These are phyloP conservation scores for Cicer yamashitae DNA, from an alignment of 306 rosid genomes.

Conservation along the genomic window DNA sequence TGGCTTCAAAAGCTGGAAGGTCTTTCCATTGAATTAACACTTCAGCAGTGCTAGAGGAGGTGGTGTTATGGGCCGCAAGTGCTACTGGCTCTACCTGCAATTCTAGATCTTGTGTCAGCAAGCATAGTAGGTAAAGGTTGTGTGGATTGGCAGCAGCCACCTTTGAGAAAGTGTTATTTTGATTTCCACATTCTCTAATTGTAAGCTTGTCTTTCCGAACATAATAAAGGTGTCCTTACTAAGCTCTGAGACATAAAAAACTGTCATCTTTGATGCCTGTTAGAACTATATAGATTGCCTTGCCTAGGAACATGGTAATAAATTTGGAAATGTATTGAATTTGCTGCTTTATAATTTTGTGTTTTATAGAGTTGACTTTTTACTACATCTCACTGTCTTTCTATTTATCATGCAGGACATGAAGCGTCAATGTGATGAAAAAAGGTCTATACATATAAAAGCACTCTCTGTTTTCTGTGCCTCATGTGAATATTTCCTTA, in stretches of 20 bases:
- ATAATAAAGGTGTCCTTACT: conserved; percentile 1
- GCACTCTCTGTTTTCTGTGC: conserved; percentile 34
- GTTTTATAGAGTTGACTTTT: conserved; percentile 26
- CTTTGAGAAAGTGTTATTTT: no score
- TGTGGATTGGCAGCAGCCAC: no score
- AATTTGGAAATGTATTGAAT: conserved; percentile 27
- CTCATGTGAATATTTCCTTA: conserved; percentile 47
- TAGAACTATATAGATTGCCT: conserved; percentile 17
- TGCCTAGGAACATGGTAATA: conserved; percentile 33
- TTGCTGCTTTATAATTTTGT: conserved; percentile 18
- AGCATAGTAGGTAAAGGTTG: no score
- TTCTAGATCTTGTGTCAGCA: no score
- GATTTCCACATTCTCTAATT: background rate
- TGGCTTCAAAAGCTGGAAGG: no score
- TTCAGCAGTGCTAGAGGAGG: no score
- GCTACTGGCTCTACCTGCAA: no score
- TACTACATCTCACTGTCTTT: conserved; percentile 44
- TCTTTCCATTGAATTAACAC: no score
- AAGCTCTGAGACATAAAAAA: conserved; percentile 32
- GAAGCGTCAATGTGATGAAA: conserved; percentile 92
- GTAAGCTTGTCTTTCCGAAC: conserved; percentile 13
- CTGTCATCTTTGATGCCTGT: conserved; percentile 21
- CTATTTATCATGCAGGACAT: conserved; percentile 72
- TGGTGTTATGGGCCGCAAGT: no score
- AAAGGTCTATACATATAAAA: conserved; percentile 57